phyloP scores from a whole-genome alignment of 331 rosid genomes.

The Rosa hybrid region DNA sequence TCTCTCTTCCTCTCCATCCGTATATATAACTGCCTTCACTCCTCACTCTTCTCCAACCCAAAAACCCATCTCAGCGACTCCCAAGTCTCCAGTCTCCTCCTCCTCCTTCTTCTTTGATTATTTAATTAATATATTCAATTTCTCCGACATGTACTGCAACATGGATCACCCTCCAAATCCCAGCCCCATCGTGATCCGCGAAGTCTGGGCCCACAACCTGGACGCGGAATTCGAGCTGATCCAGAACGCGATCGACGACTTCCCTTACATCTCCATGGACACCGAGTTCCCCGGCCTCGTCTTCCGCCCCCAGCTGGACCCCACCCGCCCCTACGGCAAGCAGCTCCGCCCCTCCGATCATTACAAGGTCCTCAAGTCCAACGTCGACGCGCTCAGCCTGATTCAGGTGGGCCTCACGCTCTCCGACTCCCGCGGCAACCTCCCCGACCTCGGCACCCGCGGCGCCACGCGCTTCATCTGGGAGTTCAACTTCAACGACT shows the following conservation, averaged over 20 bases:
- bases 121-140: no score
- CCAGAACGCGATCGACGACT: constrained; percentile 29
- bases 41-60: background rate
- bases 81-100: no score
- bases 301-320: constrained; percentile 29
- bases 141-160: background rate
- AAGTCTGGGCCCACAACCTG: constrained; percentile 33
- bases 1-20: background rate
- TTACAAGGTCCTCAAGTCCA: constrained; percentile 54
- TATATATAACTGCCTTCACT: background rate
- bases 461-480: constrained; percentile 43
- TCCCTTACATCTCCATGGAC: constrained; percentile 70
- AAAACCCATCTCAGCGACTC: background rate
- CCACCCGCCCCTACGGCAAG: constrained; percentile 22
- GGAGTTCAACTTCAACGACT: constrained; percentile 79
- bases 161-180: background rate
- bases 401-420: constrained; percentile 79
- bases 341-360: constrained; percentile 54
- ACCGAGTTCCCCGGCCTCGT: constrained; percentile 77
- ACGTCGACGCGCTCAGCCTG: constrained; percentile 74
- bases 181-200: constrained; percentile 18
- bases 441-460: constrained; percentile 49
- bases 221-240: constrained; percentile 52
- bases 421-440: constrained; percentile 60
- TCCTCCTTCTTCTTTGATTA: no score